Percentiles rank a stretch among this genome's conserved stretches.
These are phyloP conservation scores for Tuber melanosporum DNA, from an alignment of 495 filamentous ascomycete genomes.

Conservation along the genomic window DNA sequence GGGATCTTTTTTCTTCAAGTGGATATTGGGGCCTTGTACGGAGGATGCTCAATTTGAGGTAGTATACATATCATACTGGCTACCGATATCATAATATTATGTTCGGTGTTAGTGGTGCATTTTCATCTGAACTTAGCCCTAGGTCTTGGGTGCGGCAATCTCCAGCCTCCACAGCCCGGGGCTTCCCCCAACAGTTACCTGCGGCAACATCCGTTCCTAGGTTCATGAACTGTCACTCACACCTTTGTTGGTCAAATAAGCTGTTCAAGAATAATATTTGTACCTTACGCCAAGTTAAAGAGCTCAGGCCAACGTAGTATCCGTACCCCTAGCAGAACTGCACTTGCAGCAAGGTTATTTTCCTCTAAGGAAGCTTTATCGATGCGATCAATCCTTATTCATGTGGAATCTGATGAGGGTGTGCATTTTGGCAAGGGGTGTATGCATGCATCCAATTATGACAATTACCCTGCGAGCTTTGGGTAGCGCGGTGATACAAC, in stretches of 20 bases:
- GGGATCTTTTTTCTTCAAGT: not conserved
- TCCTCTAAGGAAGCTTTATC: not conserved
- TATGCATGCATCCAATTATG: not conserved
- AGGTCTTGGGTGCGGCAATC: not conserved
- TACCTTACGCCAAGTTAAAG: not conserved
- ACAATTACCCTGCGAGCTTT: not conserved
- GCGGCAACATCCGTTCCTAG: not conserved
- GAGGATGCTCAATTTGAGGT: not conserved
- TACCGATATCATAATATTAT: no score
- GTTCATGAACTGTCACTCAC: not conserved
- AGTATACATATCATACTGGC: no score
- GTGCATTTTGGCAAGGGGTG: not conserved
- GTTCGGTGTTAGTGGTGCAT: not conserved
- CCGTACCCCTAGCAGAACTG: not conserved
- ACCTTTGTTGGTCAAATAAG: not conserved
- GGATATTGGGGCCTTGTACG: not conserved
- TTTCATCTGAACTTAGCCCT: not conserved
- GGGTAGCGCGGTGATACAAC: not conserved
- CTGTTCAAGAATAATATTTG: not conserved
- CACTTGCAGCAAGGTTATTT: not conserved
- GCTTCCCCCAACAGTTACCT: not conserved
- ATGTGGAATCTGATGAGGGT: not conserved
- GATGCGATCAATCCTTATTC: not conserved
- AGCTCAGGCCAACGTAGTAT: not conserved
- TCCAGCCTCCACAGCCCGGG: not conserved